Evolutionary conservation across 2,329 filamentous ascomycete genomes (phyloP).

Genomic region (Curvularia sp.): DNA sequence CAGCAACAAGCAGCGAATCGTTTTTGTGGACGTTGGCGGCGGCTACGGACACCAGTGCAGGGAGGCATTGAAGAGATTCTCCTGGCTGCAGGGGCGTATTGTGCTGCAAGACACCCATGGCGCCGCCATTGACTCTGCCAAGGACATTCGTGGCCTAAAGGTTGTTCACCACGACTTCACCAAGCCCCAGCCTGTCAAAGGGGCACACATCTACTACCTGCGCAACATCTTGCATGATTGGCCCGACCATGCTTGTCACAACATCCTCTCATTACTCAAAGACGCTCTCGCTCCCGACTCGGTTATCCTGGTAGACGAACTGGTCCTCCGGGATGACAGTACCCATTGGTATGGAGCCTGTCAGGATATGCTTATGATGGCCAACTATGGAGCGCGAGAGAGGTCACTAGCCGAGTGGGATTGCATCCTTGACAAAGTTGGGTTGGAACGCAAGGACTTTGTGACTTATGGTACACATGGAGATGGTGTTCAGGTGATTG

Average conservation of each 20-base stretch:
- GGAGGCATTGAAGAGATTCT: constrained; percentile 9
- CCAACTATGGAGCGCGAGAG: constrained; percentile 12
- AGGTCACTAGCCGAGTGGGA: constrained; percentile 14
- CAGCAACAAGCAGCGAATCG: background rate
- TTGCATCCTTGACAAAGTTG: constrained; percentile 8
- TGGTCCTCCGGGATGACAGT: constrained; percentile 6
- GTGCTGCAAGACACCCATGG: constrained; percentile 12
- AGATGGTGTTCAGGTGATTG: constrained; percentile 14
- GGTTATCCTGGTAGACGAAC: constrained; percentile 12
- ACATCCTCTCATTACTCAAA: constrained; percentile 8
- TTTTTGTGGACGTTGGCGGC: constrained; percentile 12
- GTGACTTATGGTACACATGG: constrained; percentile 13
- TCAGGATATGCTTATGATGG: constrained; percentile 16
- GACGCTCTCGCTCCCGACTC: constrained; percentile 15
- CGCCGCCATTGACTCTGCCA: constrained; percentile 13
- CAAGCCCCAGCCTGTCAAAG: constrained; percentile 7
- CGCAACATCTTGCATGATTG: constrained; percentile 15
- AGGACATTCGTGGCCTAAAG: constrained; percentile 6
- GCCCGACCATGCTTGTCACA: constrained; percentile 9
- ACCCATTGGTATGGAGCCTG: constrained; percentile 14
- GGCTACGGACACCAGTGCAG: constrained; percentile 12
- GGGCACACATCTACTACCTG: constrained; percentile 10
- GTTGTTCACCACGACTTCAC: constrained; percentile 12
- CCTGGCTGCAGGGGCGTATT: constrained; percentile 7
- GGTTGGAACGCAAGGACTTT: constrained; percentile 12